Base-by-base conservation (phyloP, 176 grass and related monocot species). In the Olyra latifolia region DNA sequence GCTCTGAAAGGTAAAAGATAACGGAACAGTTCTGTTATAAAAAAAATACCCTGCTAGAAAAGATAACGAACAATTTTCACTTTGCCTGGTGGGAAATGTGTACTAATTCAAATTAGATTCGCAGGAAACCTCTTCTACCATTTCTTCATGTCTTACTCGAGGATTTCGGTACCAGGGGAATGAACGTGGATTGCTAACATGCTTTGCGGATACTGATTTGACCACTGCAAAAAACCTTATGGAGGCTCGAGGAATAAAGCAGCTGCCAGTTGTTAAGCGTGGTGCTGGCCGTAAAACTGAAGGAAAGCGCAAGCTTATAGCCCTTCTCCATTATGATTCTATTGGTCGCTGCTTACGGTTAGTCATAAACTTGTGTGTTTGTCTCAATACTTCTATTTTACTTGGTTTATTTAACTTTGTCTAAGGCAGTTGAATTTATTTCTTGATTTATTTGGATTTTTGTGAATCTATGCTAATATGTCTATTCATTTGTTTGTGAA, bases 171-270 rank as follows among this genome's bases (percentile, higher is more conserved):
- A 86, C 72, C 54, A 71, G 20, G 92, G 92, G 60, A 83, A 38
- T 56, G 90, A 83, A 30, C 41, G 86, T 62, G 96, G 96, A 79
- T 82, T 98, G 39, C 70, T 95, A 61, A 98, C 88, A 41, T 98
- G 92, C 78, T 98, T 98, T 78, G 86, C 86, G 9, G 96, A 95
- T 72, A 95, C 92, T 42, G 92, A 98, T 87, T 91, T 98, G 81
- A 98, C 92, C 27, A 95, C 90, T 62, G 96, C 96, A 39, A 98
- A 93, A 69, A 83, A 79, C 63, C 90, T 98, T 79, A 98, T 98
- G 92, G 92, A 98, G 75, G 96, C 96, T 41, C 93, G 86, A 89
- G 96, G 88, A 74, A 88, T 98, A 62, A 98, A 98, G 60, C 96
- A 98, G 71, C 82, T 98, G 15, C 92, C 96, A 47, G 96, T 95